Percentiles rank a stretch among this genome's conserved stretches.
phyloP scores from a whole-genome alignment of 306 rosid species.

The Lathyrus aphaca region DNA sequence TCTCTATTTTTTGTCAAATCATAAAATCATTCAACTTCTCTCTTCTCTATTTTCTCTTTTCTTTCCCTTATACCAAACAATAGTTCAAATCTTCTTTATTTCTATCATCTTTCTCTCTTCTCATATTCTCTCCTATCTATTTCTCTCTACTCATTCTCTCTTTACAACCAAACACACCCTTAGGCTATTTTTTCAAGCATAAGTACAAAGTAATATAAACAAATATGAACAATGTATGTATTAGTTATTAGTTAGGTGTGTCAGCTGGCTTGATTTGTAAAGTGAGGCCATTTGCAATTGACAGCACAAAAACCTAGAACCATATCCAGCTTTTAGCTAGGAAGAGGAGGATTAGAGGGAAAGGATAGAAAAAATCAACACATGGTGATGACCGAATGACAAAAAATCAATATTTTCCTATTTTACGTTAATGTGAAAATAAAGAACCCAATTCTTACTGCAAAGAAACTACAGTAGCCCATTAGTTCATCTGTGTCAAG shows the following conservation, averaged over 20 bases:
- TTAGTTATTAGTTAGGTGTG: conserved; percentile 15
- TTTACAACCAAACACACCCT: too few relatives aligned
- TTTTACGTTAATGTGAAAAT: conserved; percentile 10
- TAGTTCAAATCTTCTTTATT: too few relatives aligned
- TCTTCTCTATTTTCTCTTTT: too few relatives aligned
- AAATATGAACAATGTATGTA: conserved; percentile 14
- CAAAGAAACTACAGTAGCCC: conserved; percentile 85
- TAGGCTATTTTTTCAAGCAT: not conserved
- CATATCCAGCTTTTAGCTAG: conserved; percentile 14
- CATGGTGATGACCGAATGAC: not conserved
- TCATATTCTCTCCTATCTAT: too few relatives aligned
- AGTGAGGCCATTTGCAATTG: conserved; percentile 22
- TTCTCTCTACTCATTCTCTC: too few relatives aligned
- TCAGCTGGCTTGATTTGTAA: conserved; percentile 16
- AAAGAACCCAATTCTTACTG: conserved; percentile 59
- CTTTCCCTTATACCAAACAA: too few relatives aligned
- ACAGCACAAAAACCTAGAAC: conserved; percentile 15
- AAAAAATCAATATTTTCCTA: not conserved
- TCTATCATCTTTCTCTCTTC: too few relatives aligned
- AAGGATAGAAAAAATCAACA: not conserved
- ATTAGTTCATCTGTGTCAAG: conserved; percentile 86
- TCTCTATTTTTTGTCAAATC: too few relatives aligned
- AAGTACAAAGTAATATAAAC: conserved; percentile 15
- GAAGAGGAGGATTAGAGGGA: conserved; percentile 7
- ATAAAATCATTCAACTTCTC: too few relatives aligned